Percentiles rank a stretch among this genome's conserved stretches.
These are phyloP conservation scores for Coemansia sp. DNA, from an alignment of 192 early-diverging fungal genomes.

Conservation along the genomic window DNA sequence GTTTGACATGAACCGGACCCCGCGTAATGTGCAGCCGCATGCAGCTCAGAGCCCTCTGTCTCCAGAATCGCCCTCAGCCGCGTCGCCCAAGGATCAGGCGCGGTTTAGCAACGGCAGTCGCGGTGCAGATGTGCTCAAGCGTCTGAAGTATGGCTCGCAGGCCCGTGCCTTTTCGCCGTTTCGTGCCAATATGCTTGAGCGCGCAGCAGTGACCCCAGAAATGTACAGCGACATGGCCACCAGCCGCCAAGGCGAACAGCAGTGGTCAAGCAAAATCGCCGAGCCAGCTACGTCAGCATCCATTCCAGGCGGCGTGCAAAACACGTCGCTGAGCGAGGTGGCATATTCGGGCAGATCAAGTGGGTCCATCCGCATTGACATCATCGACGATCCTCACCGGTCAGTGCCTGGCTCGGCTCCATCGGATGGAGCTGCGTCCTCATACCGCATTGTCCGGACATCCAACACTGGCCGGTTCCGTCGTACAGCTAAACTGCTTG, in stretches of 20 bases:
- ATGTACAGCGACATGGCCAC: not conserved
- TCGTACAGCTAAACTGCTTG: conserved; percentile 39
- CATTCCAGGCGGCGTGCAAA: conserved; percentile 3
- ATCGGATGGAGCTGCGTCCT: not conserved
- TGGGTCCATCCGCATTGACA: conserved; percentile 36
- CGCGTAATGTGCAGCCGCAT: not conserved
- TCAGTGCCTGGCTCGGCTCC: conserved; percentile 7
- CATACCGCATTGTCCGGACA: conserved; percentile 6
- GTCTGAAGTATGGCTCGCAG: conserved; percentile 30
- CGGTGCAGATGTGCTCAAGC: conserved; percentile 19
- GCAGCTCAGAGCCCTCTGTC: not conserved
- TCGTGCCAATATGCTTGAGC: conserved; percentile 28
- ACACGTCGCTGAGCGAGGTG: conserved; percentile 25
- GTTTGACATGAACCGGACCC: conserved; percentile 1
- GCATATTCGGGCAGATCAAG: conserved; percentile 30
- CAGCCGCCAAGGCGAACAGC: conserved; percentile 1
- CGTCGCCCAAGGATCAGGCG: not conserved
- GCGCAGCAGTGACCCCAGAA: conserved; percentile 15
- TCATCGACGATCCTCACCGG: conserved; percentile 19
- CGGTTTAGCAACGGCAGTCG: not conserved
- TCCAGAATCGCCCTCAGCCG: not conserved
- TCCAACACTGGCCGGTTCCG: conserved; percentile 37
- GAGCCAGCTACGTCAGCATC: conserved; percentile 18
- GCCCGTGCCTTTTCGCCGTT: conserved; percentile 23
- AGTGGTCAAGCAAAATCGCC: conserved; percentile 11